These are phyloP conservation scores for Polyporus arcularius DNA, from an alignment of 768 basidiomycete species.

Conservation along the genomic window DNA sequence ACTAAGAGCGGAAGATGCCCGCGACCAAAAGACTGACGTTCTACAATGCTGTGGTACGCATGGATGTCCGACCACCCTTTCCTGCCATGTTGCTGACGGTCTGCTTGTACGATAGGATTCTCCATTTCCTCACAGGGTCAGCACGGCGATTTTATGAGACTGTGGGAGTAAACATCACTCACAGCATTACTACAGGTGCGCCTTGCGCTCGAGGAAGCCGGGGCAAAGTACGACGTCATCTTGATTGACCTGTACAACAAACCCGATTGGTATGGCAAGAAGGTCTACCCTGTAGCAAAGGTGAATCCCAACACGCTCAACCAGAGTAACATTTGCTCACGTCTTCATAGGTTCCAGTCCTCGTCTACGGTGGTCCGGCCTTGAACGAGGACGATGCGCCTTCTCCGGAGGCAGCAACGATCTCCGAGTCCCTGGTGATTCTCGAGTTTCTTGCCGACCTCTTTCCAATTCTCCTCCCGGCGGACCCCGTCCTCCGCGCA, in stretches of 20 bases:
- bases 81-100: too few species aligned
- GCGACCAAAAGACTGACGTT: too few species aligned
- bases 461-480: slow-evolving; percentile 51
- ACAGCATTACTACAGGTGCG: neutral
- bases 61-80: too few species aligned
- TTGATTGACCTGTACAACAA: neutral
- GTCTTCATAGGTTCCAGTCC: neutral
- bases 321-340: neutral
- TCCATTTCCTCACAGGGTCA: too few species aligned
- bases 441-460: slow-evolving; percentile 68
- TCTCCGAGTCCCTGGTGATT: slow-evolving; percentile 64
- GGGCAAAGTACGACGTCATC: neutral
- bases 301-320: slow-evolving; percentile 34
- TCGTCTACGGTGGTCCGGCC: neutral
- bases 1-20: too few species aligned
- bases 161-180: too few species aligned
- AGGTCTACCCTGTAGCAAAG: neutral
- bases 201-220: neutral
- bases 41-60: too few species aligned
- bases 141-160: too few species aligned
- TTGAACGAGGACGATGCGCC: slow-evolving; percentile 43
- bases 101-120: too few species aligned
- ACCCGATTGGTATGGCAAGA: neutral
- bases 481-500: slow-evolving; percentile 56
- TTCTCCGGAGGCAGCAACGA: slow-evolving; percentile 55